These are phyloP conservation scores for Tetrahymena elliotti DNA, from an alignment of 73 alveolate species.

Conservation along the genomic window DNA sequence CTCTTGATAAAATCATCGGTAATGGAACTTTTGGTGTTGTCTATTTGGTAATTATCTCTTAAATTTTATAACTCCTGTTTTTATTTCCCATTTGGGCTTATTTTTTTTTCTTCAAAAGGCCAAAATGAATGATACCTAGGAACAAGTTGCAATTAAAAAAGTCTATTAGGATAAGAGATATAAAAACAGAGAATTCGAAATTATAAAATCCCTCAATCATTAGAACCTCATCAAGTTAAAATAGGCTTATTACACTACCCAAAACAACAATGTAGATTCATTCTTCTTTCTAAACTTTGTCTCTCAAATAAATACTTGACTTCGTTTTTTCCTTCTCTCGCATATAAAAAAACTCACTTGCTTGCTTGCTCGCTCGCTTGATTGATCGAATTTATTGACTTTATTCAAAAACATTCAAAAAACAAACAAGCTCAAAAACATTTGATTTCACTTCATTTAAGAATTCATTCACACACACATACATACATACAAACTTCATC, in stretches of 20 bases:
- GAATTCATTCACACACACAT: background rate
- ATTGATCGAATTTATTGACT: background rate
- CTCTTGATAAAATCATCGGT: slow-evolving; percentile 65
- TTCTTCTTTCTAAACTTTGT: background rate
- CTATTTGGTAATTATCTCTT: slow-evolving; percentile 41
- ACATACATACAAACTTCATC: too few relatives aligned
- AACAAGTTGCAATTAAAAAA: slow-evolving; percentile 74
- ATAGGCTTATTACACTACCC: slow-evolving; percentile 79
- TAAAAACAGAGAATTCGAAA: slow-evolving; percentile 83
- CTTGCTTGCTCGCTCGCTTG: background rate
- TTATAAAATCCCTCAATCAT: slow-evolving; percentile 82
- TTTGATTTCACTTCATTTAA: background rate
- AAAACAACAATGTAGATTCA: background rate
- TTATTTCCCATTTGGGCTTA: background rate
- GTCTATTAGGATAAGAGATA: slow-evolving; percentile 84
- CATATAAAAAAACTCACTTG: background rate
- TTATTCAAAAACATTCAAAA: background rate
- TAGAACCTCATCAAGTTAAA: slow-evolving; percentile 73
- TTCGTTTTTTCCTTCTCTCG: background rate
- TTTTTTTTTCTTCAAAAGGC: background rate
- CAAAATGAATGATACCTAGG: slow-evolving; percentile 56
- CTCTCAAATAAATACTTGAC: background rate
- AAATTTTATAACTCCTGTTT: too few relatives aligned
- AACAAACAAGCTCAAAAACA: background rate
- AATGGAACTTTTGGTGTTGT: slow-evolving; percentile 91